Conservation (phyloP, 352 stramenopile species). For the Aphanomyces invadans region DNA sequence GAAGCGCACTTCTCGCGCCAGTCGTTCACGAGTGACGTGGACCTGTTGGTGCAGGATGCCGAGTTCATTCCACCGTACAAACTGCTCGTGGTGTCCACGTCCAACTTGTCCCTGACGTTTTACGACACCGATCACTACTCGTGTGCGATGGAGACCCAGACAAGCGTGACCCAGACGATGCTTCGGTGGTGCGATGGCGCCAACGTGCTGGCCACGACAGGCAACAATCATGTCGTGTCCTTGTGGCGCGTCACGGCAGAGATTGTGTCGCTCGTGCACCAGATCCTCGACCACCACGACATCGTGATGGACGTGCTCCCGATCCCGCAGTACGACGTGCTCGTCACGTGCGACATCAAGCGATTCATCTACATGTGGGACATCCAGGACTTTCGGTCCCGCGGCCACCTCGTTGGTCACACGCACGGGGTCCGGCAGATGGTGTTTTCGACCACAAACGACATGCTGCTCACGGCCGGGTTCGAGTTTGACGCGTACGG, state of each 20-base stretch:
- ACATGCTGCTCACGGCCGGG: conserved; percentile 67
- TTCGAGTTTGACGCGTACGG: conserved; percentile 79
- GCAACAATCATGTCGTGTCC: conserved; percentile 64
- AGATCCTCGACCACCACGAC: conserved; percentile 41
- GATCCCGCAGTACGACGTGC: conserved; percentile 59
- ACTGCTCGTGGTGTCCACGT: conserved; percentile 59
- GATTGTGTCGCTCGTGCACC: conserved; percentile 34
- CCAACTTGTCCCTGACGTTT: conserved; percentile 77
- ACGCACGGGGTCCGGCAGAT: conserved; percentile 63
- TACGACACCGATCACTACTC: conserved; percentile 62
- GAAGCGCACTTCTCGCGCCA: background rate
- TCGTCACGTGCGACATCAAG: conserved; percentile 69
- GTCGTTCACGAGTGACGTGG: conserved; percentile 4
- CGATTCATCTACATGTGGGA: conserved; percentile 75
- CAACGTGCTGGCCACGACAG: conserved; percentile 44
- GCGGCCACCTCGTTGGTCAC: conserved; percentile 52
- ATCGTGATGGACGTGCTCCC: conserved; percentile 64
- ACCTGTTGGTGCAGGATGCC: conserved; percentile 56
- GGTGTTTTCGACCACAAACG: conserved; percentile 64
- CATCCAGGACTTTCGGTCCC: conserved; percentile 52
- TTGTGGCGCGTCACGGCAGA: conserved; percentile 44
- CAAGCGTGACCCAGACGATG: conserved; percentile 47
- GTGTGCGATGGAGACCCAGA: conserved; percentile 29
- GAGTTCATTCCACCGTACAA: conserved; percentile 53
- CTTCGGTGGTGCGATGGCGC: conserved; percentile 57